A percentile compares a stretch with the other conserved stretches of the same genome.
Evolutionary conservation across 331 rosid species (phyloP).

Genomic region (Rhamnella rubrinervis): DNA sequence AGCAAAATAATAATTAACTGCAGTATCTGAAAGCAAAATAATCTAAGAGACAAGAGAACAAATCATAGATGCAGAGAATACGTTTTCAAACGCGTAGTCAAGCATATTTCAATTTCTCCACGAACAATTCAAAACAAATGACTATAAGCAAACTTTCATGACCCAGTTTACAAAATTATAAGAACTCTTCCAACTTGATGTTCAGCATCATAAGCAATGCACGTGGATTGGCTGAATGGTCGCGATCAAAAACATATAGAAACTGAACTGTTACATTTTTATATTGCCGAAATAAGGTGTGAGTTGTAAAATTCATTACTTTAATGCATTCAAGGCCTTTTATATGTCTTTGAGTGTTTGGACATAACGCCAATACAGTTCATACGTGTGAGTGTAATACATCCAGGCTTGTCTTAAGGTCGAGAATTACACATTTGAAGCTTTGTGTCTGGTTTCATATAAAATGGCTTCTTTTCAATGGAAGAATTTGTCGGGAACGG

Average conservation of each 20-base stretch:
- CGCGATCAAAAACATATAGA: background rate
- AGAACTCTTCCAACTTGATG: background rate
- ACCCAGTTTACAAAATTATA: background rate
- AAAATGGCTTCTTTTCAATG: slow-evolving; percentile 75
- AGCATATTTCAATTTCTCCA: no score
- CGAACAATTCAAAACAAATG: background rate
- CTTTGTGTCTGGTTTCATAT: slow-evolving; percentile 17
- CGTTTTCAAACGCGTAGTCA: no score
- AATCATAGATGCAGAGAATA: no score
- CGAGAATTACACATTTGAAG: slow-evolving; percentile 5
- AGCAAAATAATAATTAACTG: no score
- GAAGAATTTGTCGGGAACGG: slow-evolving; percentile 88
- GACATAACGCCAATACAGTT: slow-evolving; percentile 13
- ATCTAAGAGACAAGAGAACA: no score
- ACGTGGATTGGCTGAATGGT: slow-evolving; percentile 1
- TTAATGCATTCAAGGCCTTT: background rate
- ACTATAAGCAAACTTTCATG: no score
- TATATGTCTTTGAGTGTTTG: slow-evolving; percentile 8
- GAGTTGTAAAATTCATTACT: background rate
- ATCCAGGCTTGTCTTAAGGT: background rate
- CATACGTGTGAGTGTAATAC: background rate
- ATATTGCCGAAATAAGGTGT: slow-evolving; percentile 3
- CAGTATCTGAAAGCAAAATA: no score
- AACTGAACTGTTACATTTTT: slow-evolving; percentile 2
- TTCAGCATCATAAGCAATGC: background rate